Evolutionary conservation across 352 stramenopile genomes (phyloP), one percentile per base, ranked within the genome.

Genomic region (Phytophthora nicotianae): DNA sequence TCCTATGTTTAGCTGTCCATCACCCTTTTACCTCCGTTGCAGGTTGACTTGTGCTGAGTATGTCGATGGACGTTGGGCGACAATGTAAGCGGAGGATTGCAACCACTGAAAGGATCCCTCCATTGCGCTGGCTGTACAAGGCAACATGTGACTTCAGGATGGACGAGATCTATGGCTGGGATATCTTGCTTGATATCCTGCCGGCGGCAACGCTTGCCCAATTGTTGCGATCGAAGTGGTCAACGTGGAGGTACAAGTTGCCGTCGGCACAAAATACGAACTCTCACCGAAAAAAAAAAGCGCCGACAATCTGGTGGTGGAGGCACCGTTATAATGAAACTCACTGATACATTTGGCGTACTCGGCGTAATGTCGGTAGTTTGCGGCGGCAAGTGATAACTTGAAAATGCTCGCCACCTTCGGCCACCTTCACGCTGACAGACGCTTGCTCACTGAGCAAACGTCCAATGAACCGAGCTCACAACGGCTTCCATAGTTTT

Each of bases 211-310:
- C 37, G 32, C 9, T 41, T 21, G 2, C 47, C 56, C 58, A 65
- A 65, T 65, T 60, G 58, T 13, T 49, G 14, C 7, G 2, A 23
- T 21, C 6, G 17, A 20, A 40, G 29, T 7, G 11, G 23, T 24
- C 50, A 54, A 65, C 58, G 58, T 65, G 58, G 58, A 60, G 49
- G 58, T 54, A 57, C 58, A 58, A 45, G 37, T 46, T 51, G 37
- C 27, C 4, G 35, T 13, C 29, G 40, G 40, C 27, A 20, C 49
- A 53, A 60, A 40, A 46, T 60, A 65, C 58, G 49, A 54, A 42
- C 49, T 21, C 27, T 8, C 40, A 16, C 17, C 29, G 57, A 20
- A 27, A 59, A 65, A 35, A 47, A 60, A 65, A 65, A 16, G 49
- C 17, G 58, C 54, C 49, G 23, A 26, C 7, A 38, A 59, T 58